These are phyloP conservation scores for Ramularia endophylla DNA, from an alignment of 2,329 filamentous ascomycete genomes.

Conservation along the genomic window DNA sequence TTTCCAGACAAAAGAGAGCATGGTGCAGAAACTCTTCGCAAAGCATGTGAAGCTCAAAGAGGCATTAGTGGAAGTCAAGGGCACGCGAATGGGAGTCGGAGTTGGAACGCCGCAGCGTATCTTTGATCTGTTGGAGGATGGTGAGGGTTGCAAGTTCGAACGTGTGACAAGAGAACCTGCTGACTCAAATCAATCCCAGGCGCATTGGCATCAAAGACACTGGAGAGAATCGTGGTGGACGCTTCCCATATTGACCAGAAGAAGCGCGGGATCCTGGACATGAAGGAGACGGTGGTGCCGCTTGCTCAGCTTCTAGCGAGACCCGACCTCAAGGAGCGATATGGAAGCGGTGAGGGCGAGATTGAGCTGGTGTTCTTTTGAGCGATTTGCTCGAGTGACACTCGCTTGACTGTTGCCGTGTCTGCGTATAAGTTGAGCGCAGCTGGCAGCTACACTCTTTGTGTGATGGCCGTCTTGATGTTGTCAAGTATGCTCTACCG, in stretches of 20 bases:
- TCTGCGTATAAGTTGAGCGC: too few species aligned
- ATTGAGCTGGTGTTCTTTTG: constrained; percentile 60
- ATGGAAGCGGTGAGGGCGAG: constrained; percentile 49
- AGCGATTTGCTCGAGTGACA: too few species aligned
- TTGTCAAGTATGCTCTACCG: too few species aligned
- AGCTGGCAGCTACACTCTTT: too few species aligned
- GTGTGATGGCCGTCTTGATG: too few species aligned
- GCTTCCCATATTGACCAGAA: constrained; percentile 92
- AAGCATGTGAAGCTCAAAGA: constrained; percentile 97
- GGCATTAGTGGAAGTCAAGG: constrained; percentile 68
- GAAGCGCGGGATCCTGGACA: constrained; percentile 88
- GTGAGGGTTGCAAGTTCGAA: constrained; percentile 40
- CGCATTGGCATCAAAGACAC: constrained; percentile 61
- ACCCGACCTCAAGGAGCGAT: constrained; percentile 65
- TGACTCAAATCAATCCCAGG: constrained; percentile 46
- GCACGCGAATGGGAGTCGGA: constrained; percentile 67
- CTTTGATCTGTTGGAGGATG: constrained; percentile 74
- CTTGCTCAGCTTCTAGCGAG: constrained; percentile 68
- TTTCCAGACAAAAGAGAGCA: constrained; percentile 71
- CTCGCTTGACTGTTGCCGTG: too few species aligned
- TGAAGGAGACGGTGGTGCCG: constrained; percentile 85
- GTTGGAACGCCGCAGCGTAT: constrained; percentile 85
- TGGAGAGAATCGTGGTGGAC: constrained; percentile 81
- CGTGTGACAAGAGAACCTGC: constrained; percentile 2
- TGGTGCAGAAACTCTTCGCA: constrained; percentile 88